Evolutionary conservation across 352 stramenopile genomes (phyloP).

Genomic region (Pythium myriotylum): DNA sequence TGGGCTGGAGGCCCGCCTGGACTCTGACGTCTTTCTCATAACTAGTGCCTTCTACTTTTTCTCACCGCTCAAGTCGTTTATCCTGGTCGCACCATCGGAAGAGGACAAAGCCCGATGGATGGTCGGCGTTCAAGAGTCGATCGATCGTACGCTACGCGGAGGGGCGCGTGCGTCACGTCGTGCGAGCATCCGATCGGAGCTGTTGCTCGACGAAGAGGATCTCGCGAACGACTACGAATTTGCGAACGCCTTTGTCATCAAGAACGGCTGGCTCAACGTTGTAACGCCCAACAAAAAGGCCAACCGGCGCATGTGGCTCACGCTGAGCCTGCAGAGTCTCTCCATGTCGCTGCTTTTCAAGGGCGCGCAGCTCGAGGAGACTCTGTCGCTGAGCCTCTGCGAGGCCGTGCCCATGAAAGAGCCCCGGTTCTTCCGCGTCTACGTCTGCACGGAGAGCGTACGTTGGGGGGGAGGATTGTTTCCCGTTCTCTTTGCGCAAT

Average conservation of each 20-base stretch:
- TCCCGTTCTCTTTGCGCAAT: no score
- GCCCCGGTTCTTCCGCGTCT: conserved; percentile 56
- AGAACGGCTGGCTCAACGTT: conserved; percentile 87
- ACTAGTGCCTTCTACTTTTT: conserved; percentile 84
- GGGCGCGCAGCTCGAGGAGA: conserved; percentile 61
- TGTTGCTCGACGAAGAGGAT: conserved; percentile 68
- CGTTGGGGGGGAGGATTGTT: no score
- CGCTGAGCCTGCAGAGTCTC: conserved; percentile 75
- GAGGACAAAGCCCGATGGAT: conserved; percentile 70
- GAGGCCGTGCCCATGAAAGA: conserved; percentile 53
- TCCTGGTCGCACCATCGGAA: conserved; percentile 70
- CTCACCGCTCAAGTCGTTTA: conserved; percentile 87
- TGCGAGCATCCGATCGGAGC: conserved; percentile 62
- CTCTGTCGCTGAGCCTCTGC: conserved; percentile 63
- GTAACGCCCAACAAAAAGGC: conserved; percentile 38
- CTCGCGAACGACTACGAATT: conserved; percentile 58
- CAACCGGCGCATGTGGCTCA: conserved; percentile 71
- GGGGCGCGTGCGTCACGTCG: conserved; percentile 44
- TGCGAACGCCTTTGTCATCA: conserved; percentile 78
- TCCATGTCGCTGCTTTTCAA: conserved; percentile 73
- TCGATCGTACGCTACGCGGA: conserved; percentile 56
- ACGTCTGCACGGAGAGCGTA: conserved; percentile 43
- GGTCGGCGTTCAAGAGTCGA: conserved; percentile 60
- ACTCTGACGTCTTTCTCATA: conserved; percentile 8
- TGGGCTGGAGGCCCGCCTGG: not conserved